Evolutionary conservation across 2,329 filamentous ascomycete genomes (phyloP).

Genomic region (Talaromyces verruculosus): DNA sequence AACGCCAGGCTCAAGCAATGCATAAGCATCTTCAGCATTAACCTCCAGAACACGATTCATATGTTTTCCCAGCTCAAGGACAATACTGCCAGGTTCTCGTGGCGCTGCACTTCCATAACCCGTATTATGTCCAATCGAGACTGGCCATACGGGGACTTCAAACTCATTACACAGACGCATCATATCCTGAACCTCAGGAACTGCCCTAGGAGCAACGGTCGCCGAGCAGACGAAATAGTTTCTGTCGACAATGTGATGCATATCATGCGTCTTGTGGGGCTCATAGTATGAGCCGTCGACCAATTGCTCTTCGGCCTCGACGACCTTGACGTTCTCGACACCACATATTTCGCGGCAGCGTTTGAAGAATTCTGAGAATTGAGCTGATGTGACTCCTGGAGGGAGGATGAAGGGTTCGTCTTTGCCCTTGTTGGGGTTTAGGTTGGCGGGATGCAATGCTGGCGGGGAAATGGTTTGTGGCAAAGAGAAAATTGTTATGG

Average conservation of each 20-base stretch:
- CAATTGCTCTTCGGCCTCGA: constrained; percentile 18
- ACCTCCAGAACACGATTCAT: constrained; percentile 44
- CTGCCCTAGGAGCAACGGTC: constrained; percentile 31
- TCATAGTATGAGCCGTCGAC: constrained; percentile 31
- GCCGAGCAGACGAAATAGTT: constrained; percentile 49
- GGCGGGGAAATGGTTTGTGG: not conserved
- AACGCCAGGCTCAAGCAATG: constrained; percentile 47
- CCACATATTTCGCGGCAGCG: constrained; percentile 26
- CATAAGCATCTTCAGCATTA: constrained; percentile 40
- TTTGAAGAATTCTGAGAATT: constrained; percentile 33
- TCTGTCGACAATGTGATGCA: constrained; percentile 43
- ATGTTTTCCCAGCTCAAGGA: constrained; percentile 38
- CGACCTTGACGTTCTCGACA: constrained; percentile 30
- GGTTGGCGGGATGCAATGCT: not conserved
- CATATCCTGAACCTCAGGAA: constrained; percentile 23
- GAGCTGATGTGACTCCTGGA: not conserved
- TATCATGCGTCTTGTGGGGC: constrained; percentile 43
- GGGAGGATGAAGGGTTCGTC: not conserved
- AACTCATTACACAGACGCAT: constrained; percentile 33
- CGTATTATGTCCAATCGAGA: constrained; percentile 47
- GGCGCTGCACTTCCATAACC: constrained; percentile 55
- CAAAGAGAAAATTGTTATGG: not conserved
- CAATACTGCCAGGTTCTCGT: constrained; percentile 46
- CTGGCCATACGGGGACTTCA: constrained; percentile 36
- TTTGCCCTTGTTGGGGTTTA: not conserved